These are phyloP conservation scores for Metroxylon sagu DNA, from an alignment of 176 grass and related monocot species.

Conservation along the genomic window DNA sequence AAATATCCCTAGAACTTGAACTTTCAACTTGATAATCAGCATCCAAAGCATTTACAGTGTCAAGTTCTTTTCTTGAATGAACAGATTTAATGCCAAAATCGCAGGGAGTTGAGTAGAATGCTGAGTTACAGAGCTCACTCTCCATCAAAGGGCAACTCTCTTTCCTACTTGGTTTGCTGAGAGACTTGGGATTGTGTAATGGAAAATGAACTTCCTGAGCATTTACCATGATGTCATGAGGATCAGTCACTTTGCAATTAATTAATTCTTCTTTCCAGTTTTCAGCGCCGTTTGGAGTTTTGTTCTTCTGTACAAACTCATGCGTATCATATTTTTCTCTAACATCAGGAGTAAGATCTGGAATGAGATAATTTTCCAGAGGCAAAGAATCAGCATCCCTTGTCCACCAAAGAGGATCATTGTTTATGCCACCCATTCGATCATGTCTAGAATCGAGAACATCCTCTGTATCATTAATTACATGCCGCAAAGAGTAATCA, in stretches of 20 bases:
- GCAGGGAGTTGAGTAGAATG: slow-evolving; percentile 20
- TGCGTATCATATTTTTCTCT: slow-evolving; percentile 10
- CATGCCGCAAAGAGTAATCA: neutral
- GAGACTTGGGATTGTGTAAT: slow-evolving; percentile 23
- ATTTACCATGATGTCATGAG: slow-evolving; percentile 23
- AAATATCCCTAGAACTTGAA: slow-evolving; percentile 23
- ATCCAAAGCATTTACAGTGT: slow-evolving; percentile 12
- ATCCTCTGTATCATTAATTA: slow-evolving; percentile 17
- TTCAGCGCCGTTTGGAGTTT: slow-evolving; percentile 26
- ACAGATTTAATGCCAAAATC: slow-evolving; percentile 27
- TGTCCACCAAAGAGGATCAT: slow-evolving; percentile 22
- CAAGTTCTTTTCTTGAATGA: slow-evolving; percentile 29
- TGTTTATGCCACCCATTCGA: slow-evolving; percentile 16
- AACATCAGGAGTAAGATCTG: slow-evolving; percentile 20
- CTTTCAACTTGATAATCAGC: slow-evolving; percentile 30
- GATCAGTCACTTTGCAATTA: slow-evolving; percentile 2
- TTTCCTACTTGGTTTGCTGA: slow-evolving; percentile 25
- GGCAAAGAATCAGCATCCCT: slow-evolving; percentile 21
- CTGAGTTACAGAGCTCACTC: slow-evolving; percentile 26
- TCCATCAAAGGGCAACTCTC: slow-evolving; percentile 27
- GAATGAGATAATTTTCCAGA: slow-evolving; percentile 27
- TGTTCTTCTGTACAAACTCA: slow-evolving; percentile 5
- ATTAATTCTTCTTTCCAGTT: slow-evolving; percentile 22
- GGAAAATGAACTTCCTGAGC: slow-evolving; percentile 25
- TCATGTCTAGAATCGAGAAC: slow-evolving; percentile 13